Evolutionary conservation across 2,329 filamentous ascomycete genomes (phyloP).

Genomic region (Zymoseptoria tritici): DNA sequence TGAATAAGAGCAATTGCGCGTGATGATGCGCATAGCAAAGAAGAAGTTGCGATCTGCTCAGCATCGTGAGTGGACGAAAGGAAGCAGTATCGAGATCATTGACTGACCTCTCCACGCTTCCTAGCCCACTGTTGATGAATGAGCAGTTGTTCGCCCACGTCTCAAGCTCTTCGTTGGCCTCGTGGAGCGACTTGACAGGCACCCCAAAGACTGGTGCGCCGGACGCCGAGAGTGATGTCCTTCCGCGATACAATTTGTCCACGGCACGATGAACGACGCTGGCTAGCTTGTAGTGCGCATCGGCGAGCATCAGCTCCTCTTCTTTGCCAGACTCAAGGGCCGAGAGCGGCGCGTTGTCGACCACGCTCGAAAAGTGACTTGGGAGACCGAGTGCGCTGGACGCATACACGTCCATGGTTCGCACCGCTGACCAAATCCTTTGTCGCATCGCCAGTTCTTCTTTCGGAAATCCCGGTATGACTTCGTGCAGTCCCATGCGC

Average conservation of each 20-base stretch:
- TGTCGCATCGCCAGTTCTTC: constrained; percentile 12
- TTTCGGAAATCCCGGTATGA: constrained; percentile 4
- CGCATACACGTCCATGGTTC: constrained; percentile 9
- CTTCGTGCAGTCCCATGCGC: constrained; percentile 16
- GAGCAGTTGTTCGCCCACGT: constrained; percentile 7
- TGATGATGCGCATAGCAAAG: constrained; percentile 12
- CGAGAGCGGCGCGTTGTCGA: constrained; percentile 3
- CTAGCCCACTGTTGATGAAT: constrained; percentile 5
- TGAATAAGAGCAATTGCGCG: constrained; percentile 12
- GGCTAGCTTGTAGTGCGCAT: constrained; percentile 11
- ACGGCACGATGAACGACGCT: constrained; percentile 8
- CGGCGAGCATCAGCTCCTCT: constrained; percentile 5
- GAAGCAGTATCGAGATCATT: background rate
- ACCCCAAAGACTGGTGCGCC: constrained; percentile 3
- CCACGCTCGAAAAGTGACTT: background rate
- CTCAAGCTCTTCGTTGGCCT: constrained; percentile 8
- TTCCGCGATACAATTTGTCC: constrained; percentile 1
- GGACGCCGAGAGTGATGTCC: background rate
- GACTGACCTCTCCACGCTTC: constrained; percentile 12
- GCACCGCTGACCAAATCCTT: constrained; percentile 12
- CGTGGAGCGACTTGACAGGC: constrained; percentile 1
- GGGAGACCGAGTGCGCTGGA: constrained; percentile 12
- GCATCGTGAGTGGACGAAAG: background rate
- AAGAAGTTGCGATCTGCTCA: constrained; percentile 10
- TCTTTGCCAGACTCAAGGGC: constrained; percentile 6